phyloP scores from a whole-genome alignment of 495 filamentous ascomycete genomes.

The Alectoria sarmentosa region DNA sequence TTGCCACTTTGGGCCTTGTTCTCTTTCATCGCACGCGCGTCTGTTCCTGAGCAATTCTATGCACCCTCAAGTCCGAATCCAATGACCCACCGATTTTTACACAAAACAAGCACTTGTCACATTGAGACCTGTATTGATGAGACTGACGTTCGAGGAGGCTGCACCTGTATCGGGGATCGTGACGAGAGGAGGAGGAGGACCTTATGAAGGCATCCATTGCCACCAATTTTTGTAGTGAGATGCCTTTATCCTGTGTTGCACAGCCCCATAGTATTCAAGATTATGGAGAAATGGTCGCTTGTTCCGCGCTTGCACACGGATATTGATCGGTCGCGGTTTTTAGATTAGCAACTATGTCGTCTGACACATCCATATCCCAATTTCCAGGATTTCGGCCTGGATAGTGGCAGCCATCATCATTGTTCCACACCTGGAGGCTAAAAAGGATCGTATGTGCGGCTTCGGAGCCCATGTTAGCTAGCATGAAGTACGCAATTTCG shows the following conservation, averaged over 20 bases:
- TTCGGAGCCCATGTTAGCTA: neutral
- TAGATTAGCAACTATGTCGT: neutral
- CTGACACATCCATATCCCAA: neutral
- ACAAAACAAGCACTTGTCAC: too few species aligned
- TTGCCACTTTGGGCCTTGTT: too few species aligned
- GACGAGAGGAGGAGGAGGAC: neutral
- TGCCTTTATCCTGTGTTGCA: neutral
- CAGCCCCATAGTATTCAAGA: neutral
- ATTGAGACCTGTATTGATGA: neutral
- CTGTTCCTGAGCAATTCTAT: too few species aligned
- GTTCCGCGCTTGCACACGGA: neutral
- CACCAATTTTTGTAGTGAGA: neutral
- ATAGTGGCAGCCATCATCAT: neutral
- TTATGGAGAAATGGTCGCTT: neutral
- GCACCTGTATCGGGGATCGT: neutral
- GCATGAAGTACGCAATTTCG: neutral
- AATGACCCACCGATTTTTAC: too few species aligned
- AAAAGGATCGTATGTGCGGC: neutral
- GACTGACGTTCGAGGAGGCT: neutral
- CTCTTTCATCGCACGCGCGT: too few species aligned
- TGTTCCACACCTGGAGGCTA: slow-evolving; percentile 4
- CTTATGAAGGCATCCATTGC: neutral
- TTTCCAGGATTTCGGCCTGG: neutral
- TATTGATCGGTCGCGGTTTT: neutral
- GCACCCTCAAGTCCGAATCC: too few species aligned